Evolutionary conservation across 441 rosid genomes (phyloP).

Genomic region (Gossypium trilobum): DNA sequence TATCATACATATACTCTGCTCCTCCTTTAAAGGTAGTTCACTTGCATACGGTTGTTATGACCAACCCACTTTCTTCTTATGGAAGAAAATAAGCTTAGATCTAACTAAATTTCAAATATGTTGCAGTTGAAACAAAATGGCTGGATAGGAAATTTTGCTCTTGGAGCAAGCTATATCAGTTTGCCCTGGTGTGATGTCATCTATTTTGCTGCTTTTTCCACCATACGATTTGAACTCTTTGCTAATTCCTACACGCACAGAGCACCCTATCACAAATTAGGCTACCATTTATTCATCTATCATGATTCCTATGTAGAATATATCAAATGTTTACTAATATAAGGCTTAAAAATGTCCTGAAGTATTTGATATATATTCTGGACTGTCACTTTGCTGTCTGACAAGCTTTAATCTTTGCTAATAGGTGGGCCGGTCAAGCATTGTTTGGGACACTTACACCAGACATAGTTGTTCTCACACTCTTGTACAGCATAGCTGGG

Average conservation of each 20-base stretch:
- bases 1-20: constrained; percentile 91
- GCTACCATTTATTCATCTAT: not conserved
- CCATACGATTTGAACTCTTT: not conserved
- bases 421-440: constrained; percentile 99
- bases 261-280: not conserved
- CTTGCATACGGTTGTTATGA: constrained; percentile 12
- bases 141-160: constrained; percentile 91
- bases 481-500: constrained; percentile 93
- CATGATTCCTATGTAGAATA: not conserved
- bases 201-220: not conserved
- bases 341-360: not conserved
- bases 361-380: not conserved
- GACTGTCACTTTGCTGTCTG: not conserved
- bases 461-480: constrained; percentile 79
- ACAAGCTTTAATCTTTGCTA: constrained; percentile 13
- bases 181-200: constrained; percentile 66
- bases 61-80: constrained; percentile 1
- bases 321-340: not conserved
- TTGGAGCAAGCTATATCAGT: constrained; percentile 93
- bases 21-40: constrained; percentile 82
- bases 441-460: constrained; percentile 89
- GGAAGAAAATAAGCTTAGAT: constrained; percentile 17
- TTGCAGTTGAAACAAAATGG: constrained; percentile 96
- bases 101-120: constrained; percentile 17
- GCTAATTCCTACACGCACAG: not conserved